Conservation (phyloP, 768 basidiomycete genomes). For the Termitomyces titanicus region DNA sequence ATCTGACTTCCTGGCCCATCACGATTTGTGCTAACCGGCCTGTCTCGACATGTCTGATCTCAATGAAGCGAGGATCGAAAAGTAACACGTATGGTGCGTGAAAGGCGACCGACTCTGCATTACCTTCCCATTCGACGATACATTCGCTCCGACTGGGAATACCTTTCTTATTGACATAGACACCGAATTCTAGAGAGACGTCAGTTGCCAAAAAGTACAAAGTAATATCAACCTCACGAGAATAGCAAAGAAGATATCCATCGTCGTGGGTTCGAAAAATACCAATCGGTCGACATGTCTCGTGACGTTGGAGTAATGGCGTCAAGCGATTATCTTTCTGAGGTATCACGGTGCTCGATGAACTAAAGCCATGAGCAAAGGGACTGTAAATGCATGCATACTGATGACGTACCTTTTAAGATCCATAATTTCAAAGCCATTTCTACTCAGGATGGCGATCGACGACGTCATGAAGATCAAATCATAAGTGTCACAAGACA, state of each 20-base stretch:
- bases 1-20: conserved; percentile 74
- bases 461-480: conserved; percentile 88
- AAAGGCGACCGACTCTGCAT: conserved; percentile 83
- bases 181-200: conserved; percentile 69
- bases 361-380: conserved; percentile 36
- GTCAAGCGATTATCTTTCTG: conserved; percentile 61
- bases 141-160: conserved; percentile 67
- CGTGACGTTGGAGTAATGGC: conserved; percentile 74
- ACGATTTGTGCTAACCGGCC: conserved; percentile 82
- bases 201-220: conserved; percentile 4
- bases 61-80: conserved; percentile 88
- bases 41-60: conserved; percentile 80
- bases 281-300: conserved; percentile 77
- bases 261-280: conserved; percentile 88
- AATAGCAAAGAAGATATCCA: conserved; percentile 87
- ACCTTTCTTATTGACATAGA: conserved; percentile 92
- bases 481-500: conserved; percentile 83
- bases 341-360: conserved; percentile 86
- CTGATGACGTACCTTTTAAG: conserved; percentile 70
- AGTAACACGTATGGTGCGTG: conserved; percentile 87
- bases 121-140: conserved; percentile 94
- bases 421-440: conserved; percentile 98
- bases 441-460: conserved; percentile 87
- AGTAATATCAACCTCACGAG: conserved; percentile 47
- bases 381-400: neutral